Evolutionary conservation across 2,329 filamentous ascomycete species (phyloP).

Genomic region (Clonostachys sp.): DNA sequence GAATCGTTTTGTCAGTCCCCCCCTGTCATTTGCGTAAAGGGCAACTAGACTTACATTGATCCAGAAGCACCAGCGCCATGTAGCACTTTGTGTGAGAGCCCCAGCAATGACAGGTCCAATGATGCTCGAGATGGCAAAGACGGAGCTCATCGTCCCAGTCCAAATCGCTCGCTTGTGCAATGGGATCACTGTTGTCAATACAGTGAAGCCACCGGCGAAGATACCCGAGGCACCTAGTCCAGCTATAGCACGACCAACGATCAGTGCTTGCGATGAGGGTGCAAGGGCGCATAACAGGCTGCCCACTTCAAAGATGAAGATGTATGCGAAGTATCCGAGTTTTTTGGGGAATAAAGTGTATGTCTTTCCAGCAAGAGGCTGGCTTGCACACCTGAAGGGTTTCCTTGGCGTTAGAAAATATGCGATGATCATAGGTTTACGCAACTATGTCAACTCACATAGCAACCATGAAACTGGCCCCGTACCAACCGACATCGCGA

Average conservation of each 20-base stretch:
- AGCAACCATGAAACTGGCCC: constrained; percentile 40
- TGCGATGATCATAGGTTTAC: no score
- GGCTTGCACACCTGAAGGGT: constrained; percentile 29
- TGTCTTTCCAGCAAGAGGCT: constrained; percentile 42
- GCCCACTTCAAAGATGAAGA: constrained; percentile 5
- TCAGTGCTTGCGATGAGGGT: constrained; percentile 3
- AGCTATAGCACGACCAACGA: constrained; percentile 3
- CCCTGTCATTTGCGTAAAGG: no score
- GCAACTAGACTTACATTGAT: constrained; percentile 6
- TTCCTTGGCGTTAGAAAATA: no score
- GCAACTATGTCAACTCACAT: not conserved
- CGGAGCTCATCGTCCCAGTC: constrained; percentile 11
- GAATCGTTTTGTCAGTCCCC: not conserved
- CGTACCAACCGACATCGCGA: constrained; percentile 61
- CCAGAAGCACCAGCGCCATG: constrained; percentile 17
- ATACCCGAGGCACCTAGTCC: constrained; percentile 2
- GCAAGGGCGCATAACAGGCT: constrained; percentile 5
- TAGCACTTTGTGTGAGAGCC: constrained; percentile 13
- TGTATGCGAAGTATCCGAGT: constrained; percentile 13
- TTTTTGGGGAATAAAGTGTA: constrained; percentile 46
- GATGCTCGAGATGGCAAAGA: constrained; percentile 13
- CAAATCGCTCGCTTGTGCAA: not conserved
- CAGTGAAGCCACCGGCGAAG: not conserved
- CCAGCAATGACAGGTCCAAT: constrained; percentile 15
- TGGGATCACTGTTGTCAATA: not conserved